Conservation (phyloP, 371 early-diverging fungal species). For the Paraphysoderma sedebokerense region DNA sequence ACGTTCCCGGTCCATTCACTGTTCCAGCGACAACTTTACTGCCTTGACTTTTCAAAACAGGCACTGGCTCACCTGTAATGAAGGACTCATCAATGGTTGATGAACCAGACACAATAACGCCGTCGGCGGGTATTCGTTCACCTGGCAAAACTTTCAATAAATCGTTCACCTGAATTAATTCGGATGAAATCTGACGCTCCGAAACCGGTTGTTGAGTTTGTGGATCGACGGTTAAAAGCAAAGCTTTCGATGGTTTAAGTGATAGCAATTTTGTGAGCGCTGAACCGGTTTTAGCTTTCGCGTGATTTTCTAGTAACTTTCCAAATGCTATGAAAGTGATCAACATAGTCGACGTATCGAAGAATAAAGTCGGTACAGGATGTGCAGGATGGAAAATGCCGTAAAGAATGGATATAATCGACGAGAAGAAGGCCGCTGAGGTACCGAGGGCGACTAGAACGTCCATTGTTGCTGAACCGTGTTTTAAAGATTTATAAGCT, state of each 20-base stretch:
- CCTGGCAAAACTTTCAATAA: constrained; percentile 74
- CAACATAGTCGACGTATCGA: constrained; percentile 79
- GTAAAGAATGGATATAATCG: constrained; percentile 38
- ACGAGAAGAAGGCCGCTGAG: constrained; percentile 60
- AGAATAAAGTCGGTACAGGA: constrained; percentile 61
- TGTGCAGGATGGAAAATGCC: constrained; percentile 19
- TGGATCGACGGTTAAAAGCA: constrained; percentile 30
- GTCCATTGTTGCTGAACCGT: constrained; percentile 86
- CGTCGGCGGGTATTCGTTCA: constrained; percentile 88
- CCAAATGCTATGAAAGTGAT: constrained; percentile 82
- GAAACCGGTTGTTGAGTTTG: constrained; percentile 16
- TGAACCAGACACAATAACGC: constrained; percentile 59
- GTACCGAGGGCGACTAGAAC: constrained; percentile 83
- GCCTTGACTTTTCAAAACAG: constrained; percentile 57
- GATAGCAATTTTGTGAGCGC: constrained; percentile 78
- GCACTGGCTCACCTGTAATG: constrained; percentile 92
- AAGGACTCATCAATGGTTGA: constrained; percentile 91
- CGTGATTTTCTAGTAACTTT: constrained; percentile 78
- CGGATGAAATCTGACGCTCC: constrained; percentile 63
- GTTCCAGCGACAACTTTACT: constrained; percentile 76
- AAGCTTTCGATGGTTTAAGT: constrained; percentile 58
- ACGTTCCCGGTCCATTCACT: constrained; percentile 67
- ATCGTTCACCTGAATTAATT: constrained; percentile 71
- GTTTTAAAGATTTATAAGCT: constrained; percentile 56
- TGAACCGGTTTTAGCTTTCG: constrained; percentile 78